Evolutionary conservation across 192 early-diverging fungal species (phyloP).

Genomic region (Bifiguratus adelaidae): DNA sequence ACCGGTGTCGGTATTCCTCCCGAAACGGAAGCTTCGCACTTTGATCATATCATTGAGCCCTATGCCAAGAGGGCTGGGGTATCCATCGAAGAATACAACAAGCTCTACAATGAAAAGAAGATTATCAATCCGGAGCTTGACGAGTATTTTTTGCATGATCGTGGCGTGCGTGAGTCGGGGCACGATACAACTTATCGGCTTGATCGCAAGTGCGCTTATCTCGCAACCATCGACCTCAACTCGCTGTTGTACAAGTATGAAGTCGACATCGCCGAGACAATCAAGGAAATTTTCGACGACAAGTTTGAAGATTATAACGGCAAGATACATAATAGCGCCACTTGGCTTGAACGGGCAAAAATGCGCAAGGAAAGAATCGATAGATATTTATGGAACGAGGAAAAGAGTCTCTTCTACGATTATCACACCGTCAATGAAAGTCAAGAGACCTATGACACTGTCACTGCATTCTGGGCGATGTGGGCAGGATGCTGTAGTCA

Average conservation of each 20-base stretch:
- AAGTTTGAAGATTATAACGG: slow-evolving; percentile 30
- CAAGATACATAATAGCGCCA: slow-evolving; percentile 29
- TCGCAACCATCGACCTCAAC: slow-evolving; percentile 92
- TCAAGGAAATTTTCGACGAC: slow-evolving; percentile 49
- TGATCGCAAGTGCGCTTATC: slow-evolving; percentile 79
- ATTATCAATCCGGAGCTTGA: slow-evolving; percentile 79
- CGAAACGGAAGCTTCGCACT: slow-evolving; percentile 88
- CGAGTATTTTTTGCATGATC: slow-evolving; percentile 93
- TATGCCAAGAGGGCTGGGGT: slow-evolving; percentile 60
- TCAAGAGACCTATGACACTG: slow-evolving; percentile 76
- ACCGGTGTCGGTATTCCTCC: slow-evolving; percentile 92
- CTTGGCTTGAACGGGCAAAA: slow-evolving; percentile 57
- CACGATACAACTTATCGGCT: slow-evolving; percentile 94
- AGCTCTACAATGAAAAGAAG: slow-evolving; percentile 52
- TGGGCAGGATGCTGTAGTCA: slow-evolving; percentile 78
- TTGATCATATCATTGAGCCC: slow-evolving; percentile 77
- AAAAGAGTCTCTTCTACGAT: slow-evolving; percentile 76
- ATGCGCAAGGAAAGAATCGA: slow-evolving; percentile 55
- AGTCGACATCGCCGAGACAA: slow-evolving; percentile 69
- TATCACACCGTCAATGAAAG: slow-evolving; percentile 62
- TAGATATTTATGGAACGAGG: slow-evolving; percentile 77
- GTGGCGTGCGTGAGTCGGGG: slow-evolving; percentile 91
- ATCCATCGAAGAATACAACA: slow-evolving; percentile 60
- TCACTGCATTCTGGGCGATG: slow-evolving; percentile 80
- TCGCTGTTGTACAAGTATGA: slow-evolving; percentile 93